phyloP scores from a whole-genome alignment of 2,329 filamentous ascomycete genomes.

The Alternaria brassicicola region DNA sequence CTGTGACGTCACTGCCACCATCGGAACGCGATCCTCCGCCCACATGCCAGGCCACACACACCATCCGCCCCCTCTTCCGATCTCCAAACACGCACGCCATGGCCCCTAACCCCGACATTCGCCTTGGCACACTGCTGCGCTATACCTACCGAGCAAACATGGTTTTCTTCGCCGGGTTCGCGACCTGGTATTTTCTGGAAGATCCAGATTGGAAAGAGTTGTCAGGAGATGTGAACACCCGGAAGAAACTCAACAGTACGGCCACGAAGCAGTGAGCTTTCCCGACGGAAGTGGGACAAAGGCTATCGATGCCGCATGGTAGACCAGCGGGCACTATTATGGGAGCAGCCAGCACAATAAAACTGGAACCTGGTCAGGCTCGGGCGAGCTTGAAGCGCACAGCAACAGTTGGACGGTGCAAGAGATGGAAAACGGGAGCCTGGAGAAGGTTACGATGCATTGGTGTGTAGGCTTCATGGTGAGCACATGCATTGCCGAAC shows the following conservation, averaged over 20 bases:
- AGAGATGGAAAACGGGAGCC: background rate
- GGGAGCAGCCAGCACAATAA: background rate
- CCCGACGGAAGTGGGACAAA: background rate
- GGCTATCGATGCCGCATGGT: background rate
- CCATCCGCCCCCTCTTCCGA: background rate
- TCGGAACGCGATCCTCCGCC: background rate
- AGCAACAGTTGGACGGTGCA: background rate
- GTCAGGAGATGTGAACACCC: background rate
- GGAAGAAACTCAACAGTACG: background rate
- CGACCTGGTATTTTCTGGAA: slow-evolving; percentile 21
- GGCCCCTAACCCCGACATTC: slow-evolving; percentile 6
- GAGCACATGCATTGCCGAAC: background rate
- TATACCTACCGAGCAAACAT: slow-evolving; percentile 25
- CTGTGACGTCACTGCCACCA: background rate
- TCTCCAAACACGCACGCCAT: slow-evolving; percentile 1
- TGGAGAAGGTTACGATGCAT: background rate
- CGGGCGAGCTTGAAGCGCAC: background rate
- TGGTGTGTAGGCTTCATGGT: background rate
- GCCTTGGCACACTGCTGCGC: slow-evolving; percentile 15
- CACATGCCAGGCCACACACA: background rate
- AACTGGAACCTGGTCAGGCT: background rate
- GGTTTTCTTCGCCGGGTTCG: slow-evolving; percentile 24
- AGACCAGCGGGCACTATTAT: background rate
- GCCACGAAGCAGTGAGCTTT: background rate
- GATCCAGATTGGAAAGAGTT: background rate